Percentiles rank a stretch among this genome's conserved stretches.
phyloP scores from a whole-genome alignment of 1,284 basidiomycete genomes.

The Apiotrichum gamsii region DNA sequence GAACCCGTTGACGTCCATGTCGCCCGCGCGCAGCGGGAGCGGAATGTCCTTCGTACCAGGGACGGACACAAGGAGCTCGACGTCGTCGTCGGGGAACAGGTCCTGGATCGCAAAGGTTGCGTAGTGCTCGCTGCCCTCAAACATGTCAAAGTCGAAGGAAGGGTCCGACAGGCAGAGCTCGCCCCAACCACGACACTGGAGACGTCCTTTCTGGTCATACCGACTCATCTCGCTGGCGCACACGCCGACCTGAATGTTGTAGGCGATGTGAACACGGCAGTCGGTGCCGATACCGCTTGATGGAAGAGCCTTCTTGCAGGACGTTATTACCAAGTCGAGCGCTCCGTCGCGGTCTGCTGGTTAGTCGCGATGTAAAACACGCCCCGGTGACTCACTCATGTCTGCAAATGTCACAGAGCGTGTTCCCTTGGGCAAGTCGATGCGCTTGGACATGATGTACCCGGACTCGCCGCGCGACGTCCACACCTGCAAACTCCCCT shows the following conservation, averaged over 20 bases:
- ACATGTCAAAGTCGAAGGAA: slow-evolving; percentile 70
- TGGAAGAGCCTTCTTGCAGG: slow-evolving; percentile 65
- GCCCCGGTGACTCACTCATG: slow-evolving; percentile 63
- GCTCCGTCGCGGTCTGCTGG: slow-evolving; percentile 83
- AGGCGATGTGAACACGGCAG: slow-evolving; percentile 85
- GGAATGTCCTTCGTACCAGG: slow-evolving; percentile 57
- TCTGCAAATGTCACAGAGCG: slow-evolving; percentile 86
- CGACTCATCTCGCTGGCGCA: slow-evolving; percentile 51
- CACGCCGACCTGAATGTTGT: slow-evolving; percentile 82
- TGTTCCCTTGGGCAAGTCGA: slow-evolving; percentile 66
- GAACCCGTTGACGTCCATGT: slow-evolving; percentile 90
- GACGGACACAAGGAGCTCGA: slow-evolving; percentile 58
- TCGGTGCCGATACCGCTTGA: slow-evolving; percentile 62
- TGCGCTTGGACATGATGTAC: slow-evolving; percentile 64
- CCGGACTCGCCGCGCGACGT: slow-evolving; percentile 58
- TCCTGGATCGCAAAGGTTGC: slow-evolving; percentile 61
- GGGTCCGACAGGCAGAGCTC: slow-evolving; percentile 76
- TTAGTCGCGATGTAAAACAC: neutral
- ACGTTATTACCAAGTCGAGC: slow-evolving; percentile 87
- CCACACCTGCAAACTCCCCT: slow-evolving; percentile 6
- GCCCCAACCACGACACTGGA: slow-evolving; percentile 66
- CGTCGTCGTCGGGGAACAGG: slow-evolving; percentile 53
- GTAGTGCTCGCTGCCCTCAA: slow-evolving; percentile 58
- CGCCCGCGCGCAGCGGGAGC: slow-evolving; percentile 73
- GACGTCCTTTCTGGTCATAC: slow-evolving; percentile 14